Percentiles rank a stretch among this genome's conserved stretches.
Evolutionary conservation across 164 flowering plant genomes (phyloP).

Genomic region (Echeveria elegans): DNA sequence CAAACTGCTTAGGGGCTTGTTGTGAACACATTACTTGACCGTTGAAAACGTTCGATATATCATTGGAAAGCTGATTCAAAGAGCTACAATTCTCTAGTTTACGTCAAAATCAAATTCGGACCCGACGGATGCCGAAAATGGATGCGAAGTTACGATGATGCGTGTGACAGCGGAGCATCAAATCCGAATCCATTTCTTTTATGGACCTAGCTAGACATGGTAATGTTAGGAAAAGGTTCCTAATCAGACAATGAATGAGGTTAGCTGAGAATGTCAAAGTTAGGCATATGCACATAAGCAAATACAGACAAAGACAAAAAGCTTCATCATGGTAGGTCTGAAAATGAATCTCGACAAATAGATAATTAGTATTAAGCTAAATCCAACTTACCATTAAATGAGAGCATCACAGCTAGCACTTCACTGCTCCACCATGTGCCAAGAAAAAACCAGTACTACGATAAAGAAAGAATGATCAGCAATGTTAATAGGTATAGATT

Average conservation of each 20-base stretch:
- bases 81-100: too few species aligned
- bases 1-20: too few species aligned
- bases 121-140: too few species aligned
- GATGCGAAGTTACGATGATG: too few species aligned
- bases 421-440: slow-evolving; percentile 4
- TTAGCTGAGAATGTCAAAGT: slow-evolving; percentile 3
- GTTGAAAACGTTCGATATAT: too few species aligned
- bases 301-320: not conserved
- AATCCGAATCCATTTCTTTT: too few species aligned
- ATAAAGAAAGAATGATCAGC: not conserved
- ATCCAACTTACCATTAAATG: not conserved
- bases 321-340: not conserved
- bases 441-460: not conserved
- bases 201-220: not conserved
- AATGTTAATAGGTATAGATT: not conserved
- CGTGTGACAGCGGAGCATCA: too few species aligned
- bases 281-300: not conserved
- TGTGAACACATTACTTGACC: too few species aligned
- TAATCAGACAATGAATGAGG: slow-evolving; percentile 5
- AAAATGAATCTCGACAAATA: slow-evolving; percentile 3
- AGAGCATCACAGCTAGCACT: not conserved
- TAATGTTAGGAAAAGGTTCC: slow-evolving; percentile 4
- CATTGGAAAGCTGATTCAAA: too few species aligned
- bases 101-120: too few species aligned
- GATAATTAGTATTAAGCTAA: not conserved